phyloP scores from a whole-genome alignment of 1,139 yeast species.

The Pichia sp. region DNA sequence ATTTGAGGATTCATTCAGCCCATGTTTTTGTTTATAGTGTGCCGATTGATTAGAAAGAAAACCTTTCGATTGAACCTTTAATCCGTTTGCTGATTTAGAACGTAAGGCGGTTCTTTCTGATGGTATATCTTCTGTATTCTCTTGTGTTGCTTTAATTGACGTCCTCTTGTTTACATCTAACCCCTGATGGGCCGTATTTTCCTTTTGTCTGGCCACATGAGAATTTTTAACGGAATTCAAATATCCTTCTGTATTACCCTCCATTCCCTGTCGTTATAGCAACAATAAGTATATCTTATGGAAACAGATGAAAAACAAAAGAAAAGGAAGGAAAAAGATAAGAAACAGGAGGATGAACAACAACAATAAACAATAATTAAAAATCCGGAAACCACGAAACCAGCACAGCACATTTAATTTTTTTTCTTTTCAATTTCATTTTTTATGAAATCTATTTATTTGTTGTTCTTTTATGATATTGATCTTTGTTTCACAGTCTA shows the following conservation, averaged over 20 bases:
- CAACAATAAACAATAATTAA: no score
- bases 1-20: neutral
- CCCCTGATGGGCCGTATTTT: neutral
- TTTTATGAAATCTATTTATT: no score
- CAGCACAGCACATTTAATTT: no score
- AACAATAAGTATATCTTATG: neutral
- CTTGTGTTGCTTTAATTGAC: neutral
- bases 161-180: neutral
- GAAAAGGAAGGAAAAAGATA: neutral
- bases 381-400: no score
- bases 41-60: neutral
- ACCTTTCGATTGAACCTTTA: neutral
- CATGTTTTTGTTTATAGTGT: neutral
- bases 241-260: neutral
- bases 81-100: slow-evolving; percentile 24
- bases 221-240: no score
- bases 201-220: neutral
- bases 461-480: no score
- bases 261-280: neutral
- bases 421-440: no score
- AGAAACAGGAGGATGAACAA: no score
- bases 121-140: neutral
- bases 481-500: no score
- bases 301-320: neutral
- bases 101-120: slow-evolving; percentile 16